These are phyloP conservation scores for Fusarium stilboides DNA, from an alignment of 2,329 filamentous ascomycete species.

Conservation along the genomic window DNA sequence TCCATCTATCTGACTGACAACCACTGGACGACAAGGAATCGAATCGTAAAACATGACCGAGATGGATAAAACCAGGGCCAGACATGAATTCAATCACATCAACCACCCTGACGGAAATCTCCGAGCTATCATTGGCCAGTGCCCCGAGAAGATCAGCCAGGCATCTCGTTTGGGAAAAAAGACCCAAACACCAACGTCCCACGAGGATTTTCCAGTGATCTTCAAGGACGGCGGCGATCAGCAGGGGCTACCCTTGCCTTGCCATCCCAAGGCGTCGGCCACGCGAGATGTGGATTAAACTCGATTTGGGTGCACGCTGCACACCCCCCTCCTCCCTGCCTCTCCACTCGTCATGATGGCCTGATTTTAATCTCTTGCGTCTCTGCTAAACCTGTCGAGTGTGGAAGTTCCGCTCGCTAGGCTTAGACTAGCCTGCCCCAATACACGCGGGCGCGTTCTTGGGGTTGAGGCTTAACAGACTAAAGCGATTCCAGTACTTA, in stretches of 20 bases:
- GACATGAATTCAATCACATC: constrained; percentile 35
- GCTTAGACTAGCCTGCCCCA: constrained; percentile 25
- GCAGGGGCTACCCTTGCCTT: constrained; percentile 47
- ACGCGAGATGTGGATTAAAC: constrained; percentile 53
- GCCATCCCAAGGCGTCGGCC: constrained; percentile 45
- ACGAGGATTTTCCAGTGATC: constrained; percentile 51
- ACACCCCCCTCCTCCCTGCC: constrained; percentile 23
- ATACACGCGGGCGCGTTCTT: constrained; percentile 29
- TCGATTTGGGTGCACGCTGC: constrained; percentile 43
- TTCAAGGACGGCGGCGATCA: constrained; percentile 51
- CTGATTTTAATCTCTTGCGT: constrained; percentile 51
- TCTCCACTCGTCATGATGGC: constrained; percentile 48
- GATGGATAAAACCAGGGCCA: constrained; percentile 1
- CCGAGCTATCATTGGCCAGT: constrained; percentile 39
- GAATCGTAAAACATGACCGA: constrained; percentile 17
- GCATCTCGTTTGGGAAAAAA: constrained; percentile 33
- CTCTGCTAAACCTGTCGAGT: constrained; percentile 34
- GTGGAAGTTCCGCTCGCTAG: constrained; percentile 41
- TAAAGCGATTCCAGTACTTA: constrained; percentile 15
- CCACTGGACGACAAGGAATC: constrained; percentile 1
- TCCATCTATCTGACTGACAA: background rate
- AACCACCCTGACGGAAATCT: constrained; percentile 43
- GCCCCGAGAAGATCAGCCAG: constrained; percentile 38
- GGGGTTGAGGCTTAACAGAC: constrained; percentile 36
- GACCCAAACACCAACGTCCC: constrained; percentile 34